Evolutionary conservation across 1,139 yeast species (phyloP).

Genomic region (Geotrichum phurueaensis): DNA sequence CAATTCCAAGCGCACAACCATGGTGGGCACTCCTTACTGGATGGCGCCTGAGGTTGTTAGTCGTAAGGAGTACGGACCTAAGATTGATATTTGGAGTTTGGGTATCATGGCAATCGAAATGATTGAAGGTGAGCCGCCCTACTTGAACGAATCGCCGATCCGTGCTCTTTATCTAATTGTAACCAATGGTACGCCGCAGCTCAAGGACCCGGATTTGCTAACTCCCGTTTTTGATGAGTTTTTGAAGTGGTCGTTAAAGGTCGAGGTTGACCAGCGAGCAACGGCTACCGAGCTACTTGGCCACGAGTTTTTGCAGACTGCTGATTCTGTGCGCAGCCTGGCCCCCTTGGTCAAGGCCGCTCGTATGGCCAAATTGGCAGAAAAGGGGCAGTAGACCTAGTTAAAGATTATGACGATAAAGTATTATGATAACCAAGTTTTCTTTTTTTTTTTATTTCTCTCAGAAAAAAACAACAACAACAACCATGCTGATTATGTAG

Average conservation of each 20-base stretch:
- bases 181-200: slow-evolving; percentile 89
- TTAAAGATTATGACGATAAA: neutral
- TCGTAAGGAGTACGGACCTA: slow-evolving; percentile 91
- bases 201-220: slow-evolving; percentile 82
- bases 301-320: slow-evolving; percentile 65
- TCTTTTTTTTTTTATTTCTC: neutral
- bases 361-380: slow-evolving; percentile 56
- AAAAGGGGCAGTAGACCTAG: slow-evolving; percentile 14
- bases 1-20: slow-evolving; percentile 82
- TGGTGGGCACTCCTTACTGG: slow-evolving; percentile 99
- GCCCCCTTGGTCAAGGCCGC: slow-evolving; percentile 90
- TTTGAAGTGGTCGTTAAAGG: slow-evolving; percentile 74
- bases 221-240: slow-evolving; percentile 62
- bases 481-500: too few relatives aligned
- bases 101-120: slow-evolving; percentile 98
- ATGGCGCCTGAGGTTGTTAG: slow-evolving; percentile 99
- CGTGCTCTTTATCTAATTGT: slow-evolving; percentile 88
- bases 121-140: slow-evolving; percentile 99
- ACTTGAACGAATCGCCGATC: slow-evolving; percentile 88
- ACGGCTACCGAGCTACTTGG: slow-evolving; percentile 67
- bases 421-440: neutral
- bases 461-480: neutral
- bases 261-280: slow-evolving; percentile 78
- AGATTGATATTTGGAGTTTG: slow-evolving; percentile 94
- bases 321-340: slow-evolving; percentile 67